phyloP scores from a whole-genome alignment of 2,329 filamentous ascomycete genomes.

The Penicillium sp. region DNA sequence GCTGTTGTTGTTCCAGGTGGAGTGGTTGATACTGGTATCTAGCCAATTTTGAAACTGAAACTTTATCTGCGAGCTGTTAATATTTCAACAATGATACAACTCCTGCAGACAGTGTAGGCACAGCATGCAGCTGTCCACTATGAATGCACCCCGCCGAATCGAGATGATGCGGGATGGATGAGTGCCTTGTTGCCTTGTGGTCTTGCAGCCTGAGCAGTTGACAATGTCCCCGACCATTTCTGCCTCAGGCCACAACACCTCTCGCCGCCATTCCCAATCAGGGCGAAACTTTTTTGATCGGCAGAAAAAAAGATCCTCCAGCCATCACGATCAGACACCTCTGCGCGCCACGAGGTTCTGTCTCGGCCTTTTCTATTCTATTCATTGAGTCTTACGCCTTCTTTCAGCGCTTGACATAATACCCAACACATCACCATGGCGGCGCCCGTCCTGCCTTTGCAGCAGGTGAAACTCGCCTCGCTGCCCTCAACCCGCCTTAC shows the following conservation, averaged over 20 bases:
- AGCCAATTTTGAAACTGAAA: not conserved
- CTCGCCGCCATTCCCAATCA: slow-evolving; percentile 34
- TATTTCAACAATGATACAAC: not conserved
- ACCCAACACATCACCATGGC: slow-evolving; percentile 66
- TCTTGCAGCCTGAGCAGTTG: too few relatives aligned
- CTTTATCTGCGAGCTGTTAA: not conserved
- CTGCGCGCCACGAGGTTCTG: slow-evolving; percentile 15
- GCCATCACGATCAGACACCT: slow-evolving; percentile 24
- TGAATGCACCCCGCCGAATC: not conserved
- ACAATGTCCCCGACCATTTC: too few relatives aligned
- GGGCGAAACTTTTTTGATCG: slow-evolving; percentile 37
- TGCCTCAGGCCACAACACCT: slow-evolving; percentile 30
- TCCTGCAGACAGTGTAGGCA: not conserved
- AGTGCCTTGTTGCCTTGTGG: not conserved
- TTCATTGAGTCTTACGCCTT: not conserved
- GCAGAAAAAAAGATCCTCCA: slow-evolving; percentile 38
- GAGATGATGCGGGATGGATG: not conserved
- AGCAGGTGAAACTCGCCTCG: slow-evolving; percentile 80
- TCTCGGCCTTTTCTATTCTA: not conserved
- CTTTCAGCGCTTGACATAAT: not conserved
- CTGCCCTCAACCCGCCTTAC: slow-evolving; percentile 79
- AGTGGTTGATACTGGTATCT: not conserved
- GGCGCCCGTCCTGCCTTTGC: slow-evolving; percentile 79
- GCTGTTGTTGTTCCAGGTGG: not conserved
- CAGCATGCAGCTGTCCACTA: not conserved